Percentiles rank a stretch among this genome's conserved stretches.
Conservation (phyloP, 169 alveolate genomes). For the Plasmodium sp. region DNA sequence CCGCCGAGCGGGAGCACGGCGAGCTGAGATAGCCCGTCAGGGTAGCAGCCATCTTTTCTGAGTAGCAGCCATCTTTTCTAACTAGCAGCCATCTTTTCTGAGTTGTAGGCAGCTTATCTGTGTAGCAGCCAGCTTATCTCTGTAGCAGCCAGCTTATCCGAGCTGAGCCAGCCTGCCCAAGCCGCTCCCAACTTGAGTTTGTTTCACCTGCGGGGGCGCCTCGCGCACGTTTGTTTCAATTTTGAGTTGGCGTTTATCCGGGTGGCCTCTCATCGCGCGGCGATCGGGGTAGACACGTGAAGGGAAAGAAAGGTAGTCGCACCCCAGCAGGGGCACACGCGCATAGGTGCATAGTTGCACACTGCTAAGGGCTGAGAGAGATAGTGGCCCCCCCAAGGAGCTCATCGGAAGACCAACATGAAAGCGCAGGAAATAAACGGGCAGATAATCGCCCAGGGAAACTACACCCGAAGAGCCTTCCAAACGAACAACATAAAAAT, state of each 20-base stretch:
- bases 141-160: no score
- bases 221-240: not conserved
- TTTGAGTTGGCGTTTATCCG: not conserved
- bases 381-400: not conserved
- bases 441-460: conserved; percentile 18
- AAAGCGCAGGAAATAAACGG: conserved; percentile 34
- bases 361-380: not conserved
- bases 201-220: no score
- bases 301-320: not conserved
- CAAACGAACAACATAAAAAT: conserved; percentile 23
- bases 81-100: no score
- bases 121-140: no score
- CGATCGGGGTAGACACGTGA: not conserved
- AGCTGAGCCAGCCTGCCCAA: no score
- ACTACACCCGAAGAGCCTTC: conserved; percentile 30
- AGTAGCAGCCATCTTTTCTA: no score
- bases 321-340: not conserved
- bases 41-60: no score
- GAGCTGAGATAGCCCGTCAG: not conserved
- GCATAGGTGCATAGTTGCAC: not conserved
- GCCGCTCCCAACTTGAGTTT: no score
- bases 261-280: not conserved
- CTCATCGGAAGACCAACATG: not conserved
- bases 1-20: not conserved
- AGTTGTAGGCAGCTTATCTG: no score